Evolutionary conservation across 2,329 filamentous ascomycete genomes (phyloP).

Genomic region (Fusarium nematophilum): DNA sequence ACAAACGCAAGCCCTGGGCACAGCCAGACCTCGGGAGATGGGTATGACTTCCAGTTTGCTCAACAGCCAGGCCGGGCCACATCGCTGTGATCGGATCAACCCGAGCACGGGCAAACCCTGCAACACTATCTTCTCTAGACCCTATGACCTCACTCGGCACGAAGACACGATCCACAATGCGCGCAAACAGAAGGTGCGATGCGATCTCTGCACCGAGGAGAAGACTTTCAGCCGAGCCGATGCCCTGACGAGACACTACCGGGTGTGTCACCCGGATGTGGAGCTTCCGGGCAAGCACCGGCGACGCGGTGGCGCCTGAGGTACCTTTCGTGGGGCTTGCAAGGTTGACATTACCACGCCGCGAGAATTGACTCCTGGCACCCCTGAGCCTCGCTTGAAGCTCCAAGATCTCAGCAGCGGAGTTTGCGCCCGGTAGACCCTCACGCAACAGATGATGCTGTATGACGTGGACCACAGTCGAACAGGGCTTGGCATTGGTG

Average conservation of each 20-base stretch:
- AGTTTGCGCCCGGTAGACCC: conserved; percentile 12
- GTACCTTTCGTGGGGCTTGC: not conserved
- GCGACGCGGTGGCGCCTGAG: conserved; percentile 32
- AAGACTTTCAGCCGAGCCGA: conserved; percentile 98
- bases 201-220: conserved; percentile 91
- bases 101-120: conserved; percentile 95
- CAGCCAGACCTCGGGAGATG: conserved; percentile 44
- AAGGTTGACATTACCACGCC: not conserved
- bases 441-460: conserved; percentile 39
- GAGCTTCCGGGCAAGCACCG: conserved; percentile 34
- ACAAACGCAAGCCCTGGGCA: conserved; percentile 66
- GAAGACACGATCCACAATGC: conserved; percentile 98
- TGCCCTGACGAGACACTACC: conserved; percentile 92
- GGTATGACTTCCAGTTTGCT: conserved; percentile 66
- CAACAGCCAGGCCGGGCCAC: conserved; percentile 92
- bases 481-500: conserved; percentile 36
- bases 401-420: not conserved
- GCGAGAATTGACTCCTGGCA: conserved; percentile 3
- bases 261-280: conserved; percentile 81
- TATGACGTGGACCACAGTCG: conserved; percentile 42
- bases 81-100: conserved; percentile 93
- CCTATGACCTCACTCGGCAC: conserved; percentile 95
- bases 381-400: conserved; percentile 3
- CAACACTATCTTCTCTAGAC: conserved; percentile 92
- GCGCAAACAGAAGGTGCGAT: conserved; percentile 93